Percentiles rank a stretch among this genome's conserved stretches.
These are phyloP conservation scores for Trypanosoma melophagium DNA, from an alignment of 208 protist genomes.

Conservation along the genomic window DNA sequence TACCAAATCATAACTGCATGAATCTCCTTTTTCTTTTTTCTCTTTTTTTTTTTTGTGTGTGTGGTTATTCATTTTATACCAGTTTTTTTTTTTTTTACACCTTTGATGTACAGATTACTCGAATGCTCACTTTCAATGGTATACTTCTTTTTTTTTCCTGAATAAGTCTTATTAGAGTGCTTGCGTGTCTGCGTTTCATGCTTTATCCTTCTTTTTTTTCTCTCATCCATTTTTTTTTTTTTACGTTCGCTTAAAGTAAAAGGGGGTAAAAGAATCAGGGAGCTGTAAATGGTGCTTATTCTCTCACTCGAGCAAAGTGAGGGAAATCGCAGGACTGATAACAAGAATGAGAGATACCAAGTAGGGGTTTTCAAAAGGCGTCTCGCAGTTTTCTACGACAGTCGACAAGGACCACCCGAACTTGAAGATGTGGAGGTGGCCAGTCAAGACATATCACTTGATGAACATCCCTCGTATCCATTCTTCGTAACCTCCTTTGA, in stretches of 20 bases:
- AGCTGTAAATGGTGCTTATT: conserved; percentile 29
- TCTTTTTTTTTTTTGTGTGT: not conserved
- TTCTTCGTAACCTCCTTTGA: conserved; percentile 79
- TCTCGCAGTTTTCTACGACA: conserved; percentile 30
- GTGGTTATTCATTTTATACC: not conserved
- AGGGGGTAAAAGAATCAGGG: not conserved
- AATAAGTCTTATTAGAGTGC: no score
- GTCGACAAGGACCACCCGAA: conserved; percentile 14
- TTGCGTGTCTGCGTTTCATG: no score
- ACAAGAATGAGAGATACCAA: conserved; percentile 21
- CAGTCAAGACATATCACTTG: conserved; percentile 5
- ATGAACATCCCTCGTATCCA: conserved; percentile 11
- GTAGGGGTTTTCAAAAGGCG: conserved; percentile 10
- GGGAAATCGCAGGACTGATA: conserved; percentile 9
- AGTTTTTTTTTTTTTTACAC: no score
- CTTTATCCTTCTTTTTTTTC: no score
- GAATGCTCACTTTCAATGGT: no score
- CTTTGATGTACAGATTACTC: no score
- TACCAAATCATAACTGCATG: conserved; percentile 9
- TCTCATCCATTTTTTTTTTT: conserved; percentile 1
- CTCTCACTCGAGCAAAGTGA: conserved; percentile 14
- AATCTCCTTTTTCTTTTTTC: not conserved
- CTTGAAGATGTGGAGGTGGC: conserved; percentile 10
- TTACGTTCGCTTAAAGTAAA: not conserved
- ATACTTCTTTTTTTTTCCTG: no score